Evolutionary conservation across 1,284 basidiomycete genomes (phyloP), one percentile per base, ranked within the genome.

Genomic region (Boletus smithii): DNA sequence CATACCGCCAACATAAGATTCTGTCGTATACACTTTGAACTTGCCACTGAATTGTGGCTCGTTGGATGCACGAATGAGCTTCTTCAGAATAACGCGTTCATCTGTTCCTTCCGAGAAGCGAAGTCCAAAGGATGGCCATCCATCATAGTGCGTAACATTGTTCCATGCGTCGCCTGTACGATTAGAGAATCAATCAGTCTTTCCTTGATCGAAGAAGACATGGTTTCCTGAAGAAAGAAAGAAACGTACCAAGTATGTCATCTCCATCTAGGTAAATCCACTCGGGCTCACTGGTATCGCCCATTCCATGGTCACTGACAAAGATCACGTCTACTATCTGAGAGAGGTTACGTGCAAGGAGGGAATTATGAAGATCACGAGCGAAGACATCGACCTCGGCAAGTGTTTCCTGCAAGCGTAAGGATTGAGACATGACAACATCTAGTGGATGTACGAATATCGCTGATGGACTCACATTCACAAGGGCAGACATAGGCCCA

Each of bases 271-370:
- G 73, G 65, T 85, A 92, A 30, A 95, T 72, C 44, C 83, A 73
- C 40, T 85, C 78, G 0, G 84, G 80, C 54, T 88, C 77, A 52
- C 81, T 84, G 8, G 91, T 95, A 56, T 86, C 84, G 0, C 84
- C 86, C 93, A 97, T 95, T 4, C 93, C 94, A 62, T 97, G 93
- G 66, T 97, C 94, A 49, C 85, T 89, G 42, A 97, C 90, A 58
- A 95, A 91, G 22, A 95, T 76, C 23, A 97, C 74, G 63, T 97
- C 90, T 24, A 95, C 85, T 23, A 95, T 86, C 30, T 87, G 78
- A 1, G 80, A 81, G 26, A 95, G 73, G 59, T 93, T 90, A 3
- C 93, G 80, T n/a, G 72, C 68, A 24, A 75, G 75, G 26, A 95
- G 69, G 2, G 77, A 73, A 3, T 69, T 65, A 50, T 86, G 80